Conservation (phyloP, 495 filamentous ascomycete genomes). For the Xylaria flabelliformis region DNA sequence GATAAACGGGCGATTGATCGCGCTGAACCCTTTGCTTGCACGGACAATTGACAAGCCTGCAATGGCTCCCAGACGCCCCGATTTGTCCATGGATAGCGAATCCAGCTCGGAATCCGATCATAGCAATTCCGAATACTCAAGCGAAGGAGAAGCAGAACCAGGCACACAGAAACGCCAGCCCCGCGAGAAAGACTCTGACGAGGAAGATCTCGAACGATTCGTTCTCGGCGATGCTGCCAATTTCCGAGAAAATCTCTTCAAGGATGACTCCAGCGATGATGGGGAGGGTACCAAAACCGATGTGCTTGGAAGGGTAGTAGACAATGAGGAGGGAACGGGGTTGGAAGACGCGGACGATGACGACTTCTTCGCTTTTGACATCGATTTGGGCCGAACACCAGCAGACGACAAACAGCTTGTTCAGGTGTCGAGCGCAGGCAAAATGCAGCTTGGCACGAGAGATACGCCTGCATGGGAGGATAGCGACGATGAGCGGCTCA, state of each 20-base stretch:
- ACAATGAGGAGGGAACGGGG: constrained; percentile 49
- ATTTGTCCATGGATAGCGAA: constrained; percentile 48
- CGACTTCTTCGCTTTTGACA: constrained; percentile 60
- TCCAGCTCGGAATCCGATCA: constrained; percentile 34
- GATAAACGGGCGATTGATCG: constrained; percentile 8
- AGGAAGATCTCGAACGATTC: constrained; percentile 82
- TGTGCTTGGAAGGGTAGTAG: constrained; percentile 22
- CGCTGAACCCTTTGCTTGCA: not conserved
- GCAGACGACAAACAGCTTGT: constrained; percentile 42
- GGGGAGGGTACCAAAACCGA: constrained; percentile 13
- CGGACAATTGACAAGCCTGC: constrained; percentile 20
- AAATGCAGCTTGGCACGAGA: constrained; percentile 43
- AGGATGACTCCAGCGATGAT: constrained; percentile 39
- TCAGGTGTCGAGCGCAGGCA: constrained; percentile 46
- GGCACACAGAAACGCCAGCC: constrained; percentile 34
- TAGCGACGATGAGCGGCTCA: constrained; percentile 90
- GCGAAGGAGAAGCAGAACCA: constrained; percentile 35
- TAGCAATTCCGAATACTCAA: constrained; percentile 33
- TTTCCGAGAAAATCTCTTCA: constrained; percentile 74
- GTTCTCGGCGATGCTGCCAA: constrained; percentile 86
- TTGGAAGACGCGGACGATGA: constrained; percentile 66
- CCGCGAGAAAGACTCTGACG: constrained; percentile 75
- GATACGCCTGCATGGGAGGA: constrained; percentile 80
- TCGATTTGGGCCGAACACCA: constrained; percentile 40
- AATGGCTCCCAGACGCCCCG: constrained; percentile 38